Evolutionary conservation across 2,329 filamentous ascomycete species (phyloP).

Genomic region (Davidsoniella australis): DNA sequence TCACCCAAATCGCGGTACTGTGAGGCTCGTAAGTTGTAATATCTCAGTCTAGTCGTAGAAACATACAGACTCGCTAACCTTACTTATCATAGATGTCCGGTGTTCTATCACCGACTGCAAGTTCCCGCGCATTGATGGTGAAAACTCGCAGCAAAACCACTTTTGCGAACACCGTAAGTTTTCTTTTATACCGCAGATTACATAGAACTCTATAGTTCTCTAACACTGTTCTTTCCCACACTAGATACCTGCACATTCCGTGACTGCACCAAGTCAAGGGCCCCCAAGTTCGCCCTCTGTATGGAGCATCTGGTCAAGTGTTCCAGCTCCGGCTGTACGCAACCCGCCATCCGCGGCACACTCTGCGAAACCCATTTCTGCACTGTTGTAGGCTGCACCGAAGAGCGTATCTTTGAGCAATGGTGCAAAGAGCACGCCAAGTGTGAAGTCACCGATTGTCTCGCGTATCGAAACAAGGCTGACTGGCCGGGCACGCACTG

Average conservation of each 20-base stretch:
- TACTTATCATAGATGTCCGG: neutral
- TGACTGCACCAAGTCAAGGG: conserved; percentile 13
- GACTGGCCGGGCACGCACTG: neutral
- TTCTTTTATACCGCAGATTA: neutral
- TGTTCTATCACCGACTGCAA: conserved; percentile 1
- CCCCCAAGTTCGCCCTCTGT: conserved; percentile 11
- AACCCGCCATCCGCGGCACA: conserved; percentile 8
- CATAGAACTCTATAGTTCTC: neutral
- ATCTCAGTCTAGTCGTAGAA: neutral
- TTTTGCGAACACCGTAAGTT: conserved; percentile 9
- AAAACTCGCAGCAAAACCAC: neutral
- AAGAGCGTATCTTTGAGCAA: conserved; percentile 13
- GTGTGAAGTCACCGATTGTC: conserved; percentile 13
- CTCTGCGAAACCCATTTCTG: conserved; percentile 14
- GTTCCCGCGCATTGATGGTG: conserved; percentile 1
- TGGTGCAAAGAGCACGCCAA: conserved; percentile 14
- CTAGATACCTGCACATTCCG: conserved; percentile 14
- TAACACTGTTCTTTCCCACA: neutral
- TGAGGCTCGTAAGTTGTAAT: neutral
- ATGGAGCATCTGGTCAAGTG: conserved; percentile 12
- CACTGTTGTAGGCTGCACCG: conserved; percentile 9
- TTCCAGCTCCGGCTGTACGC: conserved; percentile 12
- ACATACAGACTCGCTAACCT: neutral
- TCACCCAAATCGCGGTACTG: neutral
- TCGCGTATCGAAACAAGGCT: neutral